phyloP scores from a whole-genome alignment of 257 asterid species.

The Gentiana macrophylla region DNA sequence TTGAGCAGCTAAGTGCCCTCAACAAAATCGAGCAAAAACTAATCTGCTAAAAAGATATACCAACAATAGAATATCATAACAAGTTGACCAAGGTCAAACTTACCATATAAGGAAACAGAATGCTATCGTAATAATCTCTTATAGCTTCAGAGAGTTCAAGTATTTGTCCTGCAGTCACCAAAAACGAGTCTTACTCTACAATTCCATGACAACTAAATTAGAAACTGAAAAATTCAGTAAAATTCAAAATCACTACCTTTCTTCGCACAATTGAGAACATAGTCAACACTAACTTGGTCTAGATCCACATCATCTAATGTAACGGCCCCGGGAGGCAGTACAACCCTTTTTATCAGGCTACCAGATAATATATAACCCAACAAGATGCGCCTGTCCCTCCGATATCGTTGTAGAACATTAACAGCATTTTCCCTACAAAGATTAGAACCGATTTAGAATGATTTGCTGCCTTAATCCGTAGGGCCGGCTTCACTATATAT shows the following conservation, averaged over 20 bases:
- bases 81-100: slow-evolving; percentile 8
- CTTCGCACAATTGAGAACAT: slow-evolving; percentile 77
- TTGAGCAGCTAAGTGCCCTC: too few species aligned
- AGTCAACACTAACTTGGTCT: slow-evolving; percentile 93
- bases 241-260: slow-evolving; percentile 46
- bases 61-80: too few species aligned
- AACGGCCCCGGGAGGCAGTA: slow-evolving; percentile 98
- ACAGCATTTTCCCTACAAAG: slow-evolving; percentile 53
- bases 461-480: too few species aligned
- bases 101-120: slow-evolving; percentile 86
- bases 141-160: slow-evolving; percentile 97
- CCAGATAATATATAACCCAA: slow-evolving; percentile 79
- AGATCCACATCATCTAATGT: slow-evolving; percentile 95
- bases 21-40: too few species aligned
- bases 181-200: not conserved
- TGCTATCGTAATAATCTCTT: slow-evolving; percentile 78
- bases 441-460: too few species aligned
- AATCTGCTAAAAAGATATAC: too few species aligned
- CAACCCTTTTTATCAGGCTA: slow-evolving; percentile 80
- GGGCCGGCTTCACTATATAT: too few species aligned
- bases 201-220: too few species aligned
- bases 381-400: slow-evolving; percentile 79
- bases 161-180: slow-evolving; percentile 47
- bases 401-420: slow-evolving; percentile 74
- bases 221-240: not conserved